phyloP scores from a whole-genome alignment of 768 basidiomycete genomes.

The Russula virescens region DNA sequence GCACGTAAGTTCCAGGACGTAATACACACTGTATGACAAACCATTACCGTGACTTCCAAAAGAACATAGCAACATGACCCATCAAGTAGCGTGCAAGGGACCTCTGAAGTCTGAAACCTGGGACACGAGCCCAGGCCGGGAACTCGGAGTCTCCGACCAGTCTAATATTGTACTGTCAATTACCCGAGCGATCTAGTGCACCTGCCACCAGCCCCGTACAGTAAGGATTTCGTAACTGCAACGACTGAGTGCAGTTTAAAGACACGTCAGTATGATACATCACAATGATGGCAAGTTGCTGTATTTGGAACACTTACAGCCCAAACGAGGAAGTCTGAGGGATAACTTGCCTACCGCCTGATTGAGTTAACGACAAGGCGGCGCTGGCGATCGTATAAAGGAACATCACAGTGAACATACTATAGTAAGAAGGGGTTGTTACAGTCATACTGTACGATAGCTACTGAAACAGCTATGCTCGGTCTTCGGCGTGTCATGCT shows the following conservation, averaged over 20 bases:
- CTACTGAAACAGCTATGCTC: neutral
- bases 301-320: neutral
- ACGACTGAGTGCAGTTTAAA: neutral
- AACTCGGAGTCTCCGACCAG: too few species aligned
- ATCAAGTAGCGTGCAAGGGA: too few species aligned
- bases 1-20: too few species aligned
- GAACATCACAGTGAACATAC: neutral
- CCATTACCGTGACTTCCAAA: too few species aligned
- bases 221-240: neutral
- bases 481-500: neutral
- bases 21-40: too few species aligned
- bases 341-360: too few species aligned
- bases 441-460: neutral
- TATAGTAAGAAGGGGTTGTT: neutral
- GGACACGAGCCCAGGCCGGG: too few species aligned
- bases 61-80: too few species aligned
- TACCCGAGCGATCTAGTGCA: neutral
- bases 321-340: too few species aligned
- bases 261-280: neutral
- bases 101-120: too few species aligned
- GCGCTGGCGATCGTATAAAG: neutral
- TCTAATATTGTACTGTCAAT: too few species aligned
- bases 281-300: neutral
- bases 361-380: neutral
- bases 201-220: neutral